phyloP scores from a whole-genome alignment of 2,329 filamentous ascomycete genomes.

The Calonectria leucothoes region DNA sequence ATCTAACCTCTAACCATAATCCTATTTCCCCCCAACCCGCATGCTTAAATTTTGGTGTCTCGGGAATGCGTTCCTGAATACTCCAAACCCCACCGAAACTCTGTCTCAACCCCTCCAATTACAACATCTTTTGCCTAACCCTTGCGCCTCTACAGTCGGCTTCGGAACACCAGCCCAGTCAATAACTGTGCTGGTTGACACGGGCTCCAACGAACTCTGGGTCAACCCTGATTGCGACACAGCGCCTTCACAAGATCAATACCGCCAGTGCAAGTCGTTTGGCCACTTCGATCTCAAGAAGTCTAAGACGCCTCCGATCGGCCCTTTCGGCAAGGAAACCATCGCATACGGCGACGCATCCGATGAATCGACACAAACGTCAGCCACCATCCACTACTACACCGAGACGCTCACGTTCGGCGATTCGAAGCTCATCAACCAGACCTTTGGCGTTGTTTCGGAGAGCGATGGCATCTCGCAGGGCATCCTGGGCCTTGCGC shows the following conservation, averaged over 20 bases:
- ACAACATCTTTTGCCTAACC: neutral
- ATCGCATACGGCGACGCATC: conserved; percentile 54
- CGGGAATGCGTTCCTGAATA: neutral
- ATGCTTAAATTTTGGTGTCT: neutral
- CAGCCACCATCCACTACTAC: conserved; percentile 57
- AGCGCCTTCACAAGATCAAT: conserved; percentile 48
- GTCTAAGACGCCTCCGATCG: conserved; percentile 53
- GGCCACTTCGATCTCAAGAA: conserved; percentile 57
- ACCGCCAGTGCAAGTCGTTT: conserved; percentile 52
- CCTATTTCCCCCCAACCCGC: neutral
- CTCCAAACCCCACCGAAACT: neutral
- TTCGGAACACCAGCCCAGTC: conserved; percentile 56
- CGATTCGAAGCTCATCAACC: conserved; percentile 52
- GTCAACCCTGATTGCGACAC: conserved; percentile 62
- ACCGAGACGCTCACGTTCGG: conserved; percentile 60
- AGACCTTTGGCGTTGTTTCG: conserved; percentile 63
- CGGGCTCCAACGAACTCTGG: conserved; percentile 67
- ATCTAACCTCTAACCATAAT: too few relatives aligned
- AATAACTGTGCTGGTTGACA: conserved; percentile 61
- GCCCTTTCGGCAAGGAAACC: conserved; percentile 51
- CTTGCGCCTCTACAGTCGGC: conserved; percentile 47
- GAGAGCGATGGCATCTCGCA: conserved; percentile 60
- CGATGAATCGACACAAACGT: conserved; percentile 49
- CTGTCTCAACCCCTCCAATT: neutral
- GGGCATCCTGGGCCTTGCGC: conserved; percentile 64